Evolutionary conservation across 1,139 yeast species (phyloP), one percentile per base, ranked within the genome.

Genomic region (Geotrichum restrictum): DNA sequence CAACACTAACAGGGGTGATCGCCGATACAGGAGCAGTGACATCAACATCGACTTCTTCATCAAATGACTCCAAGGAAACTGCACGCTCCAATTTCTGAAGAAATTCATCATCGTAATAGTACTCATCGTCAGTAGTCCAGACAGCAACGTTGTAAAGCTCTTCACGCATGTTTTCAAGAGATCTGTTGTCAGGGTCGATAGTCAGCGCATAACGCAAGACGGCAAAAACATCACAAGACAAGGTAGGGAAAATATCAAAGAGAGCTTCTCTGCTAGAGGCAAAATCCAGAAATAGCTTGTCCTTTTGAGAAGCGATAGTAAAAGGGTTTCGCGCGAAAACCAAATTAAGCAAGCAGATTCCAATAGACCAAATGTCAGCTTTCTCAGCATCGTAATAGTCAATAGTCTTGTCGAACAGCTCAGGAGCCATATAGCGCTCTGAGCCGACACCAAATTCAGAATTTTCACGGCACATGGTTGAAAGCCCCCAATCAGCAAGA

Each of bases 351-450:
- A 93, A 75, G 54, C 89, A 87, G 59, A 91, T 83, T 21, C 98
- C 98, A 57, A 88, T 72, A 1, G 97, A 84, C 98, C 98, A 93
- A 54, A 91, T 76, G 70, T 93, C 98, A 49, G 87, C 87, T 69
- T 87, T 86, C 24, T 85, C 82, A 18, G 97, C 93, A 64, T 86
- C 88, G 68, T 93, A 93, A 45, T 76, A 74, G 41, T 78, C 79
- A 48, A 81, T 73, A 24, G 73, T 69, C 53, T 70, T 69, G 59
- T 71, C 76, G 59, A 78, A 77, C 55, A 91, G 74, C 66, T 93
- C 98, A 0, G 98, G 98, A 0, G 98, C 96, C 98, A 93, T 93
- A 69, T 93, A 93, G 56, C 97, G 76, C 69, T 91, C 97, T 48
- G 93, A 83, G 22, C 98, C 98, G 55, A 91, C 87, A 59, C 91